Percentiles rank a stretch among this genome's conserved stretches.
Conservation (phyloP, 2,329 filamentous ascomycete genomes). For the Endothia cerciana region DNA sequence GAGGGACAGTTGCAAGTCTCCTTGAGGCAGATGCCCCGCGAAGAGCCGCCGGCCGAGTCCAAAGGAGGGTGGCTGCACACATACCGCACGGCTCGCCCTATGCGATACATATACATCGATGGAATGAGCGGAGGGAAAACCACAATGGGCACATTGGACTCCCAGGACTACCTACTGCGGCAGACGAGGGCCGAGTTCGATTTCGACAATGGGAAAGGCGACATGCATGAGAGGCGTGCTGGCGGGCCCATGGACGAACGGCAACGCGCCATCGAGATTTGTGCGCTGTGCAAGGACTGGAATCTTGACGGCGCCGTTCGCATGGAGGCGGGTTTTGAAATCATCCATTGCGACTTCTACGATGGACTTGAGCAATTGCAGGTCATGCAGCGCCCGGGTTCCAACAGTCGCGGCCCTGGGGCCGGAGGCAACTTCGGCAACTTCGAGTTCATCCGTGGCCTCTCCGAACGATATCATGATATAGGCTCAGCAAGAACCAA, state of each 20-base stretch:
- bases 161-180: constrained; percentile 65
- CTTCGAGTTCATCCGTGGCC: constrained; percentile 48
- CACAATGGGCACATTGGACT: constrained; percentile 67
- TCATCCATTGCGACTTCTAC: constrained; percentile 68
- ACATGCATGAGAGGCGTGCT: neutral
- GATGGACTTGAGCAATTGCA: constrained; percentile 44
- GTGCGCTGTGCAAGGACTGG: constrained; percentile 55
- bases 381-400: constrained; percentile 37
- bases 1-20: neutral
- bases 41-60: neutral
- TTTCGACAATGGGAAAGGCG: neutral
- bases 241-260: constrained; percentile 47
- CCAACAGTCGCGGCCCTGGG: constrained; percentile 11
- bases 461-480: constrained; percentile 50
- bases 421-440: constrained; percentile 36
- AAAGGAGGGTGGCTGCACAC: constrained; percentile 66
- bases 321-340: constrained; percentile 72
- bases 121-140: constrained; percentile 72
- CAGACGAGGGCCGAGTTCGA: constrained; percentile 37
- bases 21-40: neutral
- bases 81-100: constrained; percentile 60
- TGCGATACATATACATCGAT: constrained; percentile 70
- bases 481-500: constrained; percentile 46
- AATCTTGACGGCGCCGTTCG: constrained; percentile 68
- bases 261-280: constrained; percentile 58